Conservation (phyloP, 345 rosid species). For the Gynandropsis gynandra region DNA sequence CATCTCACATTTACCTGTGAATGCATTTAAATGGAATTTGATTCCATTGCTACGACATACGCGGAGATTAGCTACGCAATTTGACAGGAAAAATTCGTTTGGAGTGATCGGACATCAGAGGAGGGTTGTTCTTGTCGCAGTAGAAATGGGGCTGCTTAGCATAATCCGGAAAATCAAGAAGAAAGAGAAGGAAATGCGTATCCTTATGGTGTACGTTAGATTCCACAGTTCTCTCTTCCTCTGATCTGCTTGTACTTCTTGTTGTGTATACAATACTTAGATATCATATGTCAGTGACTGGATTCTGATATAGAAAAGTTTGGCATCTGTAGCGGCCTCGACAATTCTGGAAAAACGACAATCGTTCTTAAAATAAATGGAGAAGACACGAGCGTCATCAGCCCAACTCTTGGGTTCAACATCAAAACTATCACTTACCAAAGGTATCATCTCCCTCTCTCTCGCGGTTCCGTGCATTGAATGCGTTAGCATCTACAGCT, state of each 20-base stretch:
- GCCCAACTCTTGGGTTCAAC: constrained; percentile 93
- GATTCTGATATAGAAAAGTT: neutral
- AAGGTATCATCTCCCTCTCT: constrained; percentile 34
- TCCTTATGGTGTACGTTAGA: constrained; percentile 78
- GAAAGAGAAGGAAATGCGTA: constrained; percentile 95
- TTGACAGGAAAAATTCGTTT: too few species aligned
- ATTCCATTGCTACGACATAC: too few species aligned
- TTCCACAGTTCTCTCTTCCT: neutral
- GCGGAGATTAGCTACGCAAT: too few species aligned
- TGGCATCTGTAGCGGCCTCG: constrained; percentile 54
- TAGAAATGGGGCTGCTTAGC: constrained; percentile 32
- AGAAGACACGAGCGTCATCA: constrained; percentile 80
- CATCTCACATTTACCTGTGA: too few species aligned
- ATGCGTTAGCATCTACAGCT: neutral
- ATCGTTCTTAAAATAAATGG: constrained; percentile 90
- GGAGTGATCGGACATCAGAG: neutral
- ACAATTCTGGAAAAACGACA: constrained; percentile 92
- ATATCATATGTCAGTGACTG: neutral
- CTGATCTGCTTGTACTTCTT: neutral
- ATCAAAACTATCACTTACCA: constrained; percentile 73
- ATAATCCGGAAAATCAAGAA: constrained; percentile 85
- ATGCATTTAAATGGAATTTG: too few species aligned
- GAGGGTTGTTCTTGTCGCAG: neutral
- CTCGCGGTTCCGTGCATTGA: neutral
- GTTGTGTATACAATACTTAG: too few species aligned